Conservation (phyloP, 768 basidiomycete species). For the Termitomyces sp. region DNA sequence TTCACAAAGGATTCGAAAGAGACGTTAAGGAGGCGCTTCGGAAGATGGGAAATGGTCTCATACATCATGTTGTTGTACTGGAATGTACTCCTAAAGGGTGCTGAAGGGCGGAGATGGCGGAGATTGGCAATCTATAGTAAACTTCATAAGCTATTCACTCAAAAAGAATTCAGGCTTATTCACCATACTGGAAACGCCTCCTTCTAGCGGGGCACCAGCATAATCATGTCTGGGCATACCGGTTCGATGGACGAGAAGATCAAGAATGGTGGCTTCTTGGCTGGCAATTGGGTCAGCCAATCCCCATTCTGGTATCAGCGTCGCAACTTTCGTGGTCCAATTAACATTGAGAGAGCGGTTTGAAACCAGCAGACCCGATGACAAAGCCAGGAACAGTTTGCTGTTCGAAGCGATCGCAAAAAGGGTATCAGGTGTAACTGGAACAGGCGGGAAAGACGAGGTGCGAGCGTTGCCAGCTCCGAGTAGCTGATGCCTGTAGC, state of each 20-base stretch:
- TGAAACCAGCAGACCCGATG: constrained; percentile 31
- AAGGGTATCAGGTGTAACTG: constrained; percentile 35
- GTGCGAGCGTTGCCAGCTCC: constrained; percentile 30
- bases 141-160: not conserved
- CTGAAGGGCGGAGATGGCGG: constrained; percentile 32
- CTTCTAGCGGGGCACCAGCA: constrained; percentile 23
- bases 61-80: constrained; percentile 46
- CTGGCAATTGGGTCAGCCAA: constrained; percentile 31
- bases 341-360: constrained; percentile 30
- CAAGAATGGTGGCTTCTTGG: constrained; percentile 28
- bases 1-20: constrained; percentile 33
- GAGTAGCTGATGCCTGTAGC: constrained; percentile 33
- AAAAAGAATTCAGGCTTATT: not conserved
- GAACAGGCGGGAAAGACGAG: constrained; percentile 15
- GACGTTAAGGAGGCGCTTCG: constrained; percentile 30
- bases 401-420: constrained; percentile 41
- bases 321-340: constrained; percentile 31
- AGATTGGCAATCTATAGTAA: constrained; percentile 27
- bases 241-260: constrained; percentile 38
- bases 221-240: constrained; percentile 41
- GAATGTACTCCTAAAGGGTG: constrained; percentile 33
- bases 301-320: constrained; percentile 34
- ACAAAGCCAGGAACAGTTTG: constrained; percentile 34
- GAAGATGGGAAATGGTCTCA: constrained; percentile 33
- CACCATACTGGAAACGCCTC: constrained; percentile 31